Evolutionary conservation across 1,139 yeast genomes (phyloP).

Genomic region (Lodderomyces orthopsilosis): DNA sequence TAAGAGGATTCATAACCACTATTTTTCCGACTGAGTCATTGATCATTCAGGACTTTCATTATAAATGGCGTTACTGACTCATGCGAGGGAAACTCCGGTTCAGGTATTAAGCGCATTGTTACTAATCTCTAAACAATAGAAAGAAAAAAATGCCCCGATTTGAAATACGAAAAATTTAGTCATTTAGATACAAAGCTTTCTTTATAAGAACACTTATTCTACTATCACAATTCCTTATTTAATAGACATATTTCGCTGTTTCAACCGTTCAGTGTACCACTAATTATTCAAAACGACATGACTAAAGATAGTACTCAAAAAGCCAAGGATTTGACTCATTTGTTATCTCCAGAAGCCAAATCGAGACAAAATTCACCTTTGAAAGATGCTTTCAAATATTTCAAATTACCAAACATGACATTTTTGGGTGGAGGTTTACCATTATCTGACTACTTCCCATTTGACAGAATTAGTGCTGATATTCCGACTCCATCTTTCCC

Average conservation of each 20-base stretch:
- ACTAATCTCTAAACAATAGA: too few species aligned
- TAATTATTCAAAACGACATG: slow-evolving; percentile 7
- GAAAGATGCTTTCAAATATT: slow-evolving; percentile 80
- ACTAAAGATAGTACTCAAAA: slow-evolving; percentile 8
- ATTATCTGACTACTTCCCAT: slow-evolving; percentile 85
- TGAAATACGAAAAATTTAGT: neutral
- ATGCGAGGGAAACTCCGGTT: neutral
- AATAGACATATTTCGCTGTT: too few species aligned
- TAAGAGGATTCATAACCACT: too few species aligned
- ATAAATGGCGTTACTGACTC: neutral
- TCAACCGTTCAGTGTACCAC: neutral
- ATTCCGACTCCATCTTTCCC: slow-evolving; percentile 76
- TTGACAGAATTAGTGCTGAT: slow-evolving; percentile 67
- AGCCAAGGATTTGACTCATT: slow-evolving; percentile 71
- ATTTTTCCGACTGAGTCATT: neutral
- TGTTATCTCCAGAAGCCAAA: slow-evolving; percentile 74
- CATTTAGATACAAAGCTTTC: neutral
- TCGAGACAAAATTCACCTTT: slow-evolving; percentile 77
- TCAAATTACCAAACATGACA: slow-evolving; percentile 68
- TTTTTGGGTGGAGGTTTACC: slow-evolving; percentile 97
- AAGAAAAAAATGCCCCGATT: neutral
- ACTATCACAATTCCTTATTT: too few species aligned
- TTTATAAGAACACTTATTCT: neutral
- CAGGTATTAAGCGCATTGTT: slow-evolving; percentile 1
- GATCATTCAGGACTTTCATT: neutral